Evolutionary conservation across 305 asterid species (phyloP).

Genomic region (Rubia occidens): DNA sequence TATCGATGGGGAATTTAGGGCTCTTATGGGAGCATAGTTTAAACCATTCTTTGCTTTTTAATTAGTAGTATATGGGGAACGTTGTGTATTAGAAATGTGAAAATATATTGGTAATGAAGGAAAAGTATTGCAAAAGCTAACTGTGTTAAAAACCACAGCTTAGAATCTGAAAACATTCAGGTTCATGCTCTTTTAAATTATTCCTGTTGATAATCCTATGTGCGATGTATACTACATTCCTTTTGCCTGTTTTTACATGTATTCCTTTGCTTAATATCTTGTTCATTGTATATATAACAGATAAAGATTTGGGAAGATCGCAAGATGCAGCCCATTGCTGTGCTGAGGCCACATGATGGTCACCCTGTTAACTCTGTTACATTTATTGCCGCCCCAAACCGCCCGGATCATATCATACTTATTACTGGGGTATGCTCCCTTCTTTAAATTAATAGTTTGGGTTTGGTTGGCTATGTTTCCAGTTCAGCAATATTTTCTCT

Average conservation of each 20-base stretch:
- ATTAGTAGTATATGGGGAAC: neutral
- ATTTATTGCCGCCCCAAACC: slow-evolving; percentile 77
- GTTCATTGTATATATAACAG: slow-evolving; percentile 35
- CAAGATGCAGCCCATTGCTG: slow-evolving; percentile 63
- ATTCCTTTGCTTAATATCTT: slow-evolving; percentile 6
- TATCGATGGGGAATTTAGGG: too few relatives aligned
- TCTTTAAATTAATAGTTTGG: neutral
- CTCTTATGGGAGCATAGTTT: too few relatives aligned
- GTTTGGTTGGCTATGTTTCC: neutral
- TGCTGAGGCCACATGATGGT: slow-evolving; percentile 78
- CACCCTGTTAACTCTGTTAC: slow-evolving; percentile 84
- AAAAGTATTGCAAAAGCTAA: neutral
- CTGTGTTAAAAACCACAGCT: neutral
- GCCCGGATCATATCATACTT: slow-evolving; percentile 80
- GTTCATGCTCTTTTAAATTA: neutral
- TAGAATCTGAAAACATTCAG: neutral
- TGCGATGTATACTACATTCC: too few relatives aligned
- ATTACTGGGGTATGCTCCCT: slow-evolving; percentile 70
- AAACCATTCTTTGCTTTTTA: too few relatives aligned
- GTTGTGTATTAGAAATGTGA: neutral
- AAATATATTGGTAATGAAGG: neutral
- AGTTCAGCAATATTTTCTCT: neutral
- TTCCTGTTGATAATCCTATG: neutral
- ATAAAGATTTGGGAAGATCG: slow-evolving; percentile 90
- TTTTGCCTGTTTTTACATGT: neutral